phyloP scores from a whole-genome alignment of 2,329 filamentous ascomycete species.

The Talaromyces amestolkiae region DNA sequence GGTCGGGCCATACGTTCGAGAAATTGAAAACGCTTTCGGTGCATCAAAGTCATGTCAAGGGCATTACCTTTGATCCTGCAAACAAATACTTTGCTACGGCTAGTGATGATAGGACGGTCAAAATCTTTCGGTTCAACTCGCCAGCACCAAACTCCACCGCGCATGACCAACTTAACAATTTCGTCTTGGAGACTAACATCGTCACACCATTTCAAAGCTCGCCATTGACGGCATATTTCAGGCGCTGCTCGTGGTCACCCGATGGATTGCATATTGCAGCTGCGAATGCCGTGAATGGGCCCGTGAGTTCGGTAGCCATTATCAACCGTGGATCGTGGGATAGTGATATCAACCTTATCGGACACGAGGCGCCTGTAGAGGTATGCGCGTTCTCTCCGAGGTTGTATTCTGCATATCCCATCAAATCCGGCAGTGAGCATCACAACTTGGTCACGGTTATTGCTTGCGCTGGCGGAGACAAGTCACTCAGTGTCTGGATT shows the following conservation, averaged over 20 bases:
- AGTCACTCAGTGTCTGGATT: constrained; percentile 95
- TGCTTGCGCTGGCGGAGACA: constrained; percentile 94
- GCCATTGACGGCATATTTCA: constrained; percentile 93
- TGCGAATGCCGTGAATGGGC: constrained; percentile 94
- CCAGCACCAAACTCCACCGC: constrained; percentile 87
- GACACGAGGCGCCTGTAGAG: constrained; percentile 94
- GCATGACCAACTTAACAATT: constrained; percentile 96
- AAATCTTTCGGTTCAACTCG: constrained; percentile 91
- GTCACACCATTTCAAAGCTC: constrained; percentile 82
- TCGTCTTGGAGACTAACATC: constrained; percentile 90
- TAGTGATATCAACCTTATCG: constrained; percentile 94
- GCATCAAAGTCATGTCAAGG: constrained; percentile 97
- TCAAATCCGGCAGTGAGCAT: constrained; percentile 42
- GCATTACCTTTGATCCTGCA: constrained; percentile 95
- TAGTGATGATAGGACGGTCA: constrained; percentile 93
- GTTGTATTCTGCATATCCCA: constrained; percentile 73
- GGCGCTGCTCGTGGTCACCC: constrained; percentile 94
- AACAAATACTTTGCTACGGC: constrained; percentile 99
- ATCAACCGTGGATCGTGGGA: constrained; percentile 91
- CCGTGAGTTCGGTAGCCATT: constrained; percentile 94
- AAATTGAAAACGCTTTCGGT: constrained; percentile 91
- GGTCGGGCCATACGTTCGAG: constrained; percentile 97
- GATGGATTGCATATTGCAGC: constrained; percentile 97
- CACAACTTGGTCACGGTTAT: constrained; percentile 78
- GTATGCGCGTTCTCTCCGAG: constrained; percentile 96